Base-by-base conservation (phyloP, 2,329 filamentous ascomycete genomes). In the Aspergillus neoniger region DNA sequence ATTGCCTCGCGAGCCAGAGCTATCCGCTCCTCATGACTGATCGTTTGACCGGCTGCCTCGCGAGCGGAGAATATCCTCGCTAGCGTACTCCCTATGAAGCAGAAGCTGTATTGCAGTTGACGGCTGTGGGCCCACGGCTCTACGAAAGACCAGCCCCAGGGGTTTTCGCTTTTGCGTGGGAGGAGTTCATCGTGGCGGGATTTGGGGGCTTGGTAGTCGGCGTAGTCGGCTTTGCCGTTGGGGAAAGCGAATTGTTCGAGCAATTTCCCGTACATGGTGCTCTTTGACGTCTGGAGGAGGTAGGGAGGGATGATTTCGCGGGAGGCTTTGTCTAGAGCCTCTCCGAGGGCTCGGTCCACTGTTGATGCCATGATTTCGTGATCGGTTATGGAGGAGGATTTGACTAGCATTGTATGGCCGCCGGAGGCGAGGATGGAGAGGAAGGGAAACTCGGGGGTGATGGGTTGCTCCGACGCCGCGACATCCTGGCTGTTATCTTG, bases 341-440 rank as follows among this genome's bases (percentile, higher is more conserved):
- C 91, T 52, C 95, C 95, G 60, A 97, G 81, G n/a, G 95, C 92
- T 63, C 93, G 88, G 76, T 96, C 92, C n/a, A 77, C 78, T 0
- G 90, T 90, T 15, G 85, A 81, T 17, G 89, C 92, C 25, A 98
- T 78, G 60, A 96, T 86, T 50, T 81, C 78, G 76, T 98, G 94
- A 25, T 88, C 80, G 25, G 83, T 86, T 2, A 95, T 79, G 3
- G 83, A 82, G 41, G 80, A 79, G 7, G 92, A 96, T 69, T 89
- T 85, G 43, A 97, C 86, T 19, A 99, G 86, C 73, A 96, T 86
- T 0, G 93, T 94, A 78, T 99, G 94, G 1, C 95, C 95, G 39
- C 95, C 95, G 0, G 92, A 97, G 15, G 95, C 91, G 51, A 99
- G 87, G 5, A 97, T 82, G 0, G 91, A 93, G 36, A 97, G 81